These are phyloP conservation scores for Wickerhamiella lipophila DNA, from an alignment of 805 yeast genomes.

Conservation along the genomic window DNA sequence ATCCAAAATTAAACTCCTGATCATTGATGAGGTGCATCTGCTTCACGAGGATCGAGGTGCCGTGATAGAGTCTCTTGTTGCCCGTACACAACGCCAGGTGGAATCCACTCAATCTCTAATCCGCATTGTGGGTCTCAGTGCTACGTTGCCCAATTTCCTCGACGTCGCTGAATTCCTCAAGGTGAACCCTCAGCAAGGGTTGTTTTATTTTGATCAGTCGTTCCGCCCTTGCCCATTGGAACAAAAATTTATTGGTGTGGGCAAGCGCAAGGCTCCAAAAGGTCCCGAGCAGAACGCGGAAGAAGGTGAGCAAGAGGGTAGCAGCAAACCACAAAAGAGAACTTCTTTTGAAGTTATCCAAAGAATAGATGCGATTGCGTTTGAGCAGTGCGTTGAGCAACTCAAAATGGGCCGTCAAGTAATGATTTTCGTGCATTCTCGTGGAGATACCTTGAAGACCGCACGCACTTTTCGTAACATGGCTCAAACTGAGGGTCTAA, in stretches of 20 bases:
- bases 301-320: conserved; percentile 20
- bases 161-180: conserved; percentile 86
- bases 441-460: conserved; percentile 83
- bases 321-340: conserved; percentile 25
- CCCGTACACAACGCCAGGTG: conserved; percentile 87
- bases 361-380: conserved; percentile 61
- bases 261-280: conserved; percentile 54
- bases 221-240: conserved; percentile 89
- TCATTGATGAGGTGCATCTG: conserved; percentile 93
- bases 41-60: conserved; percentile 98
- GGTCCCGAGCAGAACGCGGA: conserved; percentile 39
- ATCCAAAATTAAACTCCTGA: conserved; percentile 68
- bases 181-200: conserved; percentile 81
- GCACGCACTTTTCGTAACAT: conserved; percentile 57
- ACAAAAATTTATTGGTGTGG: conserved; percentile 74
- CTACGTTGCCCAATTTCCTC: conserved; percentile 79
- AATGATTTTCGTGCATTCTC: conserved; percentile 92
- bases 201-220: conserved; percentile 87
- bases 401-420: conserved; percentile 67
- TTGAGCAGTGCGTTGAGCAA: conserved; percentile 60
- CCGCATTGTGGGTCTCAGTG: conserved; percentile 85
- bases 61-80: conserved; percentile 88
- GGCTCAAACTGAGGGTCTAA: conserved; percentile 52
- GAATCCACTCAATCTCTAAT: conserved; percentile 91
- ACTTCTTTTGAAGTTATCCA: conserved; percentile 38